Evolutionary conservation across 306 rosid genomes (phyloP), one percentile per base, ranked within the genome.

Genomic region (Rosa chinensis): DNA sequence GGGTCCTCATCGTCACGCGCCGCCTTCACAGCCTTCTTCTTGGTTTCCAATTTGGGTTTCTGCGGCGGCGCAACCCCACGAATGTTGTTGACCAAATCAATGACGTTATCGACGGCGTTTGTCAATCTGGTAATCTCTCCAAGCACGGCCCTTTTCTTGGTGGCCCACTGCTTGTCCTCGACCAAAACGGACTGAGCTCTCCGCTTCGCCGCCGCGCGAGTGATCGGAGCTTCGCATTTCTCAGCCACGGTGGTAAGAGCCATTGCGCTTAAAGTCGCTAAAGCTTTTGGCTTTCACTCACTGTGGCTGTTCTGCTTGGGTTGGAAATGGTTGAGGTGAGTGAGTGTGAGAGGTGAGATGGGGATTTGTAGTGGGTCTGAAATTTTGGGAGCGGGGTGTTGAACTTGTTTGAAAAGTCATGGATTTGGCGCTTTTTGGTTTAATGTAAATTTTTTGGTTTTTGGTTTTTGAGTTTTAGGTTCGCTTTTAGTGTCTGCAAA

Each of bases 151-250:
- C 99, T 89, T 84, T 79, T 91, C 83, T 89, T 92, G 1, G 12
- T 40, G 1, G 80, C 40, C 45, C 77, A 7, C 0, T 68, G 86
- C 0, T 4, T 9, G 42, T 87, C 90, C 32, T 84, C 89, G 3
- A 52, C 50, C 1, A 78, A 21, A 66, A 87, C 84, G 23, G 90
- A 81, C 25, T 87, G 82, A 1, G 98, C 90, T 5, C 88, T 89
- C 66, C 94, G 77, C 87, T 82, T 91, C 72, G 84, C 79, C 2
- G 95, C 88, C 3, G 87, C 91, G 14, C 98, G 93, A 8, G 93
- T 89, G 75, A 82, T 39, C 25, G 83, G 89, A 14, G 40, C 72
- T 17, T 66, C 72, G 70, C 70, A 40, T 49, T 59, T 79, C 43
- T 84, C 90, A 3, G 80, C 86, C 86, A 77, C 77, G 50, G 75